A percentile compares a stretch with the other conserved stretches of the same genome.
These are phyloP conservation scores for Apiotrichum veenhuisii DNA, from an alignment of 1,284 basidiomycete species.

Conservation along the genomic window DNA sequence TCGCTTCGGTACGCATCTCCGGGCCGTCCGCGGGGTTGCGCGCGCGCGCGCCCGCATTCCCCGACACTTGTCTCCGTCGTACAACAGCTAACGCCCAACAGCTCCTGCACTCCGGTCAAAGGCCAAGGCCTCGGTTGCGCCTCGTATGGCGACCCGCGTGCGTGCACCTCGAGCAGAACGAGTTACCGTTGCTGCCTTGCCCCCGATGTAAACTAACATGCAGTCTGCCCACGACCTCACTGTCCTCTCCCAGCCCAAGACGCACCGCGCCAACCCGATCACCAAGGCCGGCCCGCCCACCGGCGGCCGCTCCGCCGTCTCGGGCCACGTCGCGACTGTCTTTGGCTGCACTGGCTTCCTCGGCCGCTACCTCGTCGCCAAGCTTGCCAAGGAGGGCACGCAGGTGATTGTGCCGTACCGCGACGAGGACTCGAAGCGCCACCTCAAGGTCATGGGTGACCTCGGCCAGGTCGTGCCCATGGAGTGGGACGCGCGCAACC, in stretches of 20 bases:
- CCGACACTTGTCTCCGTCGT: neutral
- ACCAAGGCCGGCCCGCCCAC: constrained; percentile 64
- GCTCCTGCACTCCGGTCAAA: constrained; percentile 34
- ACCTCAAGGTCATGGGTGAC: constrained; percentile 90
- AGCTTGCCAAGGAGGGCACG: constrained; percentile 89
- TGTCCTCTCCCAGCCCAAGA: constrained; percentile 31
- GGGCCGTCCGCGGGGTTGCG: too few relatives aligned
- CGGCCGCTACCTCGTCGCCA: constrained; percentile 88
- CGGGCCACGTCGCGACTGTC: constrained; percentile 89
- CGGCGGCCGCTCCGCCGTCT: constrained; percentile 79
- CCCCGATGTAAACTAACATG: too few relatives aligned
- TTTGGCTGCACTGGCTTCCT: constrained; percentile 97
- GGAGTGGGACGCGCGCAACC: constrained; percentile 91
- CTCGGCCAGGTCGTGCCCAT: constrained; percentile 93
- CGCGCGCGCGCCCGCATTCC: neutral
- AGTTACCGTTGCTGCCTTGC: neutral
- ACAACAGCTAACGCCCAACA: constrained; percentile 12
- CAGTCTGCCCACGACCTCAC: constrained; percentile 47
- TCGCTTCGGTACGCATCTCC: constrained; percentile 25
- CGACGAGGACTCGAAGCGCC: constrained; percentile 89
- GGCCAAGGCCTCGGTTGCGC: constrained; percentile 18
- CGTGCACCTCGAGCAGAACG: neutral
- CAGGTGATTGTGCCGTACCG: constrained; percentile 95
- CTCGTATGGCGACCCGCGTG: constrained; percentile 19
- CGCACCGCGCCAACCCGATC: constrained; percentile 56